Conservation (phyloP, 768 basidiomycete genomes). For the Lactifluus volemus region DNA sequence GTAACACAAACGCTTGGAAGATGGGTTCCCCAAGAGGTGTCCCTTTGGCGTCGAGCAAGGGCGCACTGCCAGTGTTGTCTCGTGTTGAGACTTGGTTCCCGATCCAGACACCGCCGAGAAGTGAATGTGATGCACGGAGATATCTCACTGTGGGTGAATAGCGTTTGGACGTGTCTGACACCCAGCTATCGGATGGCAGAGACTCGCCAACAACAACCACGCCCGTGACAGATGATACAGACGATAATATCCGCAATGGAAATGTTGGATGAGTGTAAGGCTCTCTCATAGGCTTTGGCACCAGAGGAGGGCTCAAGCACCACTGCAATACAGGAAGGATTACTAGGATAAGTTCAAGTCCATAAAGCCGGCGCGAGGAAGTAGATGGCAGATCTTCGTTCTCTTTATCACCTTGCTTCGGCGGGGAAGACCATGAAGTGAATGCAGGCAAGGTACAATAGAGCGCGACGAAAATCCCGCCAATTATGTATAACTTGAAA, state of each 20-base stretch:
- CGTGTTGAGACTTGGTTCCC: slow-evolving; percentile 35
- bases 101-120: slow-evolving; percentile 73
- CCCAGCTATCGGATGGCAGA: slow-evolving; percentile 29
- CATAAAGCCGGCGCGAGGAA: slow-evolving; percentile 2
- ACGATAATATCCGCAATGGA: slow-evolving; percentile 58
- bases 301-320: slow-evolving; percentile 37
- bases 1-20: slow-evolving; percentile 76
- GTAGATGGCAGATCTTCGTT: neutral
- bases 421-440: neutral
- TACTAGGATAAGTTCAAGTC: slow-evolving; percentile 27
- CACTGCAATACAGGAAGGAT: slow-evolving; percentile 31
- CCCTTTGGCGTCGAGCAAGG: slow-evolving; percentile 43
- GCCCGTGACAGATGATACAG: slow-evolving; percentile 67
- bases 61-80: slow-evolving; percentile 16
- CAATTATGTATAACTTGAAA: slow-evolving; percentile 18
- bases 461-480: slow-evolving; percentile 9
- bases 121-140: slow-evolving; percentile 45
- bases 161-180: slow-evolving; percentile 8
- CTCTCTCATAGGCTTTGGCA: slow-evolving; percentile 43
- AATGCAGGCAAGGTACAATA: slow-evolving; percentile 10
- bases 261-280: slow-evolving; percentile 44
- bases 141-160: slow-evolving; percentile 31
- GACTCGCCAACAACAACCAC: slow-evolving; percentile 76
- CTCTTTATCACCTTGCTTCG: neutral
- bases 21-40: slow-evolving; percentile 65